Evolutionary conservation across 441 rosid species (phyloP).

Genomic region (Jatropha multifida): DNA sequence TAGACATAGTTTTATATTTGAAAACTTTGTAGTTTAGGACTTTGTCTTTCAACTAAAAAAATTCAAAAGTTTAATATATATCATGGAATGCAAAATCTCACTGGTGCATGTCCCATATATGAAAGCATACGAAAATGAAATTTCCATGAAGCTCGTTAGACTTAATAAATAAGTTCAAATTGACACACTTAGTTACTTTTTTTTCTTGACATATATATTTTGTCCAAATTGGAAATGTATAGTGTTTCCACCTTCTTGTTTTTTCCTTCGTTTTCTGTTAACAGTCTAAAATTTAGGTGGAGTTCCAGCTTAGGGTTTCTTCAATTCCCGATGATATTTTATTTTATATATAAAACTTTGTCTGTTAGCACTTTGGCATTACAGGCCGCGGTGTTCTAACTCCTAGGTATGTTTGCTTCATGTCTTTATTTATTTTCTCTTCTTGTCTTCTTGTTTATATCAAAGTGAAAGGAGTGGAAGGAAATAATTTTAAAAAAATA

Average conservation of each 20-base stretch:
- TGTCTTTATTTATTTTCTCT: constrained; percentile 17
- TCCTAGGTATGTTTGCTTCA: constrained; percentile 30
- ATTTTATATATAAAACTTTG: constrained; percentile 26
- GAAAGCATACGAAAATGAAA: too few species aligned
- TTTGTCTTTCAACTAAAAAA: constrained; percentile 20
- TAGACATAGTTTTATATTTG: not conserved
- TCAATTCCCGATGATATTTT: constrained; percentile 43
- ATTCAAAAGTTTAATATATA: not conserved
- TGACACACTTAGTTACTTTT: too few species aligned
- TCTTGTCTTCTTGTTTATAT: not conserved
- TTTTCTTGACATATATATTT: too few species aligned
- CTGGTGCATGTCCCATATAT: too few species aligned
- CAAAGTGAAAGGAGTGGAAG: too few species aligned
- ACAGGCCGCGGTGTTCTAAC: constrained; percentile 41
- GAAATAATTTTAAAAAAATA: too few species aligned
- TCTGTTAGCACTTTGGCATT: constrained; percentile 41
- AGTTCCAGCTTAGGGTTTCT: constrained; percentile 13
- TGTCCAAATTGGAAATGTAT: not conserved
- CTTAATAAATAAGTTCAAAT: too few species aligned
- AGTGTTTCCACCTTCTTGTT: constrained; percentile 4
- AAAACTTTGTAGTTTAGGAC: constrained; percentile 18
- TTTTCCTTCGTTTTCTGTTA: not conserved
- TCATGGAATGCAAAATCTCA: too few species aligned
- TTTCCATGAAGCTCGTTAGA: too few species aligned
- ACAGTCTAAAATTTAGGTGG: constrained; percentile 24